phyloP scores from a whole-genome alignment of 2,329 filamentous ascomycete genomes.

The Paracoccidioides lutzii region DNA sequence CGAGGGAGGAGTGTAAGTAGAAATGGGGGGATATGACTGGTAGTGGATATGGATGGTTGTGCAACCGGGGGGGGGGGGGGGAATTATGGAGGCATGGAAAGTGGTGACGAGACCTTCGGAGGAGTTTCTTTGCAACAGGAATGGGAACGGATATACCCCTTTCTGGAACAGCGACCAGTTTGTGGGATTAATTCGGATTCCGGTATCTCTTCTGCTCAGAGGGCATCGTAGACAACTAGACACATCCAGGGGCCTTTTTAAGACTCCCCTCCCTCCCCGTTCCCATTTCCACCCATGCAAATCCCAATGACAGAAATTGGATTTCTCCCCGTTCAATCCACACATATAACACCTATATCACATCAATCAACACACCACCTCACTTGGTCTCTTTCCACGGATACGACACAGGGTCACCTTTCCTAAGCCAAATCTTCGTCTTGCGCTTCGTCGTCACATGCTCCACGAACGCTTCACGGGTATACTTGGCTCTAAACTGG shows the following conservation, averaged over 20 bases:
- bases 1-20: too few relatives aligned
- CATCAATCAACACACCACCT: background rate
- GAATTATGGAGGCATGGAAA: too few relatives aligned
- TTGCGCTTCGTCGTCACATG: slow-evolving; percentile 77
- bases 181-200: background rate
- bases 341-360: background rate
- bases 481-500: slow-evolving; percentile 61
- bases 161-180: too few relatives aligned
- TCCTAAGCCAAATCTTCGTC: slow-evolving; percentile 74
- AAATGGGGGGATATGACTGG: too few relatives aligned
- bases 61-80: too few relatives aligned
- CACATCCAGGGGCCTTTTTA: background rate
- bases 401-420: slow-evolving; percentile 61
- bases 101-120: too few relatives aligned
- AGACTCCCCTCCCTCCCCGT: slow-evolving; percentile 9
- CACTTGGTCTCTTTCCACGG: slow-evolving; percentile 41
- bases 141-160: too few relatives aligned
- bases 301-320: background rate
- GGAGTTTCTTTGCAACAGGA: too few relatives aligned
- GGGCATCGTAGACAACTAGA: background rate
- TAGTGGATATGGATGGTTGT: too few relatives aligned
- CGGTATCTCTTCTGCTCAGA: background rate
- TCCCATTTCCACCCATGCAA: slow-evolving; percentile 1
- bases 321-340: background rate
- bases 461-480: slow-evolving; percentile 79